Percentiles rank a stretch among this genome's conserved stretches.
These are phyloP conservation scores for Pseudofabraea citricarpa DNA, from an alignment of 2,329 filamentous ascomycete genomes.

Conservation along the genomic window DNA sequence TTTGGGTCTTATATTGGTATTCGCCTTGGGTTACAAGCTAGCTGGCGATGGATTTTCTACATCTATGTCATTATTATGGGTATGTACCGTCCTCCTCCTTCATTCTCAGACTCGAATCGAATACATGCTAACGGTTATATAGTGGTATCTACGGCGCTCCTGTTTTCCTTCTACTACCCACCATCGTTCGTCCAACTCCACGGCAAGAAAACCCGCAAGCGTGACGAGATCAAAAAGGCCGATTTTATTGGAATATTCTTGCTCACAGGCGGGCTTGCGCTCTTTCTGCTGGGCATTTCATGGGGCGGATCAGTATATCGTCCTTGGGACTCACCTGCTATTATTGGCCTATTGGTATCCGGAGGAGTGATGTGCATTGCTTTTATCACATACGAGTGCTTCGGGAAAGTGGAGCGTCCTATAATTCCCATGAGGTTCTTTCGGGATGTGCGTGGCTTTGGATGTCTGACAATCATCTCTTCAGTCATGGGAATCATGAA, in stretches of 20 bases:
- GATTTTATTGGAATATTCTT: constrained; percentile 26
- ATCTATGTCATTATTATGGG: constrained; percentile 34
- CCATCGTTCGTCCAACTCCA: constrained; percentile 14
- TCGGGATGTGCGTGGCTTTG: constrained; percentile 28
- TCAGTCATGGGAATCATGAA: constrained; percentile 23
- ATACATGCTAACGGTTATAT: too few species aligned
- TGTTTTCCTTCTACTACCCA: constrained; percentile 36
- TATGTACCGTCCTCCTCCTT: too few species aligned
- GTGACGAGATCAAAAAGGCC: constrained; percentile 27
- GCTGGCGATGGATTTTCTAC: constrained; percentile 33
- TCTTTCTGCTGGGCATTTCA: constrained; percentile 26
- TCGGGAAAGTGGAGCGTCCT: constrained; percentile 6
- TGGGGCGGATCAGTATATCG: constrained; percentile 23
- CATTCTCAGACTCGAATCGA: too few species aligned
- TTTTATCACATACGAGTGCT: constrained; percentile 19
- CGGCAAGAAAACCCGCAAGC: neutral
- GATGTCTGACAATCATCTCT: constrained; percentile 23
- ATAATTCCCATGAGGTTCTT: constrained; percentile 29
- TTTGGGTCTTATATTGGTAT: constrained; percentile 17
- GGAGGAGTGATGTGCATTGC: constrained; percentile 20
- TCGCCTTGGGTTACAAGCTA: constrained; percentile 28
- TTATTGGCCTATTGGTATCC: constrained; percentile 23
- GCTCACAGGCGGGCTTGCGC: constrained; percentile 18
- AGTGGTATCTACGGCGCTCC: constrained; percentile 30
- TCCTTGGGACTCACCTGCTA: constrained; percentile 11